phyloP scores from a whole-genome alignment of 2,329 filamentous ascomycete species.

The Didymella keratinophila region DNA sequence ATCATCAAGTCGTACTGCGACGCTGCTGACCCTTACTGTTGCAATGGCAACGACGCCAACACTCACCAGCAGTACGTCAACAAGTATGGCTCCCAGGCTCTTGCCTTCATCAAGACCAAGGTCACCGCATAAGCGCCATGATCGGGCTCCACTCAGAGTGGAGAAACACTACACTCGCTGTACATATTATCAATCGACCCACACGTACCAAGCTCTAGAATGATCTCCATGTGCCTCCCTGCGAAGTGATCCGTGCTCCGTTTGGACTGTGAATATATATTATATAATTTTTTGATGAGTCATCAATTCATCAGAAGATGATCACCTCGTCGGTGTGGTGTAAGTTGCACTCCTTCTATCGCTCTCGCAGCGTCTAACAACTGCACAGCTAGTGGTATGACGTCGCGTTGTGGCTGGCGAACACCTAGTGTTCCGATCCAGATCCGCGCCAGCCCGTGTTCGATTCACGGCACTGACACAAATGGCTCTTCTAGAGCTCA shows the following conservation, averaged over 20 bases:
- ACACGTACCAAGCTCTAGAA: not conserved
- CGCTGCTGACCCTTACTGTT: constrained; percentile 70
- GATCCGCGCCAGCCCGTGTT: constrained; percentile 51
- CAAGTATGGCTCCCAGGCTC: constrained; percentile 67
- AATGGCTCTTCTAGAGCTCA: not conserved
- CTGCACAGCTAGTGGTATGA: constrained; percentile 47
- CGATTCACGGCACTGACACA: constrained; percentile 34
- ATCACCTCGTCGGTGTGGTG: constrained; percentile 41
- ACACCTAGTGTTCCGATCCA: constrained; percentile 33
- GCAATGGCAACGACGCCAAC: constrained; percentile 67
- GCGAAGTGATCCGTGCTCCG: no score
- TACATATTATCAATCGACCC: constrained; percentile 14
- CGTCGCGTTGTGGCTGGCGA: constrained; percentile 51
- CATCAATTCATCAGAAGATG: constrained; percentile 15
- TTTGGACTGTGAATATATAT: not conserved
- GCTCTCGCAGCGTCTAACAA: constrained; percentile 5
- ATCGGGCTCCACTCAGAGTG: not conserved
- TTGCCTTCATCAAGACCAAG: constrained; percentile 67
- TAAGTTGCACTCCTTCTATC: constrained; percentile 6
- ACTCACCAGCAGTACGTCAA: constrained; percentile 68
- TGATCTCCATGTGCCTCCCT: not conserved
- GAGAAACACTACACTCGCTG: constrained; percentile 4
- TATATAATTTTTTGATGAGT: not conserved
- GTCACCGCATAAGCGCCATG: constrained; percentile 46
- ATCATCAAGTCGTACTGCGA: constrained; percentile 73